These are phyloP conservation scores for Lasiodiplodia gonubiensis DNA, from an alignment of 2,329 filamentous ascomycete species.

Conservation along the genomic window DNA sequence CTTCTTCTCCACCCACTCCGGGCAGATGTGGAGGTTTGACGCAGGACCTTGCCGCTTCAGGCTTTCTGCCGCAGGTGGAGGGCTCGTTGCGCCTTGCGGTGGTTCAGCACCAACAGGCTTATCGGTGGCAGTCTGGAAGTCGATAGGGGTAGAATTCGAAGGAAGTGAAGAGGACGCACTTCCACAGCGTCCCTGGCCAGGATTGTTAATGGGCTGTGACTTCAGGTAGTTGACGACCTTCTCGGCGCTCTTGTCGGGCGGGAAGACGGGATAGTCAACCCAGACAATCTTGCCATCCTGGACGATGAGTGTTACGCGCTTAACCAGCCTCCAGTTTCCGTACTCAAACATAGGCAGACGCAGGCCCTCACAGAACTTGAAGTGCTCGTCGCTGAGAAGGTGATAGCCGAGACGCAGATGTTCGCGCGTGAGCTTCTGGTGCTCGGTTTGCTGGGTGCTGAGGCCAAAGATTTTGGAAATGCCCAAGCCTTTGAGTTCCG, in stretches of 20 bases:
- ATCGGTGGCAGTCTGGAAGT: not conserved
- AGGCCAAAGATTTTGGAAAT: constrained; percentile 48
- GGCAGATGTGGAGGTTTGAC: constrained; percentile 8
- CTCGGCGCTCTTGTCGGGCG: constrained; percentile 48
- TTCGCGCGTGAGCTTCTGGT: constrained; percentile 48
- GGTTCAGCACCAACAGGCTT: not conserved
- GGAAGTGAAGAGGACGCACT: not conserved
- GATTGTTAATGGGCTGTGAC: not conserved
- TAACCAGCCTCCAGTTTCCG: constrained; percentile 45
- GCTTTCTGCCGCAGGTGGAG: not conserved
- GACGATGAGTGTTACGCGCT: constrained; percentile 47
- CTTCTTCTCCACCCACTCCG: not conserved
- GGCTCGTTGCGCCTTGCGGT: not conserved
- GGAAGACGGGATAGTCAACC: constrained; percentile 53
- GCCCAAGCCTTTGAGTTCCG: constrained; percentile 38
- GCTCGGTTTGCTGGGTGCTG: constrained; percentile 48
- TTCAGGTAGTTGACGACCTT: constrained; percentile 43
- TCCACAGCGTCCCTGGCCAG: not conserved
- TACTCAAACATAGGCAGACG: constrained; percentile 50
- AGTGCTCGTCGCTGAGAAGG: constrained; percentile 49
- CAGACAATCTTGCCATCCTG: constrained; percentile 48
- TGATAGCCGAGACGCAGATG: constrained; percentile 49
- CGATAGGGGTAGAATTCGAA: not conserved
- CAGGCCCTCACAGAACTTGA: constrained; percentile 43
- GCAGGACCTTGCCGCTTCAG: not conserved